Evolutionary conservation across 176 grass and related monocot genomes (phyloP), one percentile per base, ranked within the genome.

Genomic region (Microstegium vimineum): DNA sequence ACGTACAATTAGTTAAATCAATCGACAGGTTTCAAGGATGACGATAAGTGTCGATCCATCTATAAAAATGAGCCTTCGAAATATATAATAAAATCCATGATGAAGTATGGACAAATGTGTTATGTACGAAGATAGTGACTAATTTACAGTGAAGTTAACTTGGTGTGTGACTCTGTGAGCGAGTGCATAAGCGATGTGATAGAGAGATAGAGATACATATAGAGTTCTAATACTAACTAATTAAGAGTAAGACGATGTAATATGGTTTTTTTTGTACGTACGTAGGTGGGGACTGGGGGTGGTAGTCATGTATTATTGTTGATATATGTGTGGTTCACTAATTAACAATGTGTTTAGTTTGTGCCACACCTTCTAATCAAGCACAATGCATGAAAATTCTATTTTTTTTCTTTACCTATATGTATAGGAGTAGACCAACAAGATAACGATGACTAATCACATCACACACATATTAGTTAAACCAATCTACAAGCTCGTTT

Each of bases 31-130:
- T 37, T 85, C 62, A 56, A 73, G n/a, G 56, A 73, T 86, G 80
- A 73, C 56, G 82, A 70, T 81, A 81, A 85, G 82, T 36, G 82
- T 76, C 28, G 20, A 85, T 62, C 40, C 54, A 63, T 63, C 15
- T 64, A 40, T 30, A 41, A 20, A 15, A 78, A 68, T 18, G 40
- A 61, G 20, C 1, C 14, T 23, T 40, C 16, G 0, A 31, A 36
- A 3, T 59, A 15, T 71, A 31, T 42, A 36, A 3, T 41, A 10
- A 46, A 78, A n/a, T 0, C 26, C 60, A 6, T 8, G 25, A 33
- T 65, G 60, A 32, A 33, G 59, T 78, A 59, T 11, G 54, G 25
- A 63, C 57, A 37, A 37, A 75, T 8, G 3, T 36, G 74, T 62
- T 30, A 41, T 30, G 30, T 77, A 41, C 0, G 8, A 5, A 22